Conservation (phyloP, 768 basidiomycete genomes). For the Phaffia tasmanica region DNA sequence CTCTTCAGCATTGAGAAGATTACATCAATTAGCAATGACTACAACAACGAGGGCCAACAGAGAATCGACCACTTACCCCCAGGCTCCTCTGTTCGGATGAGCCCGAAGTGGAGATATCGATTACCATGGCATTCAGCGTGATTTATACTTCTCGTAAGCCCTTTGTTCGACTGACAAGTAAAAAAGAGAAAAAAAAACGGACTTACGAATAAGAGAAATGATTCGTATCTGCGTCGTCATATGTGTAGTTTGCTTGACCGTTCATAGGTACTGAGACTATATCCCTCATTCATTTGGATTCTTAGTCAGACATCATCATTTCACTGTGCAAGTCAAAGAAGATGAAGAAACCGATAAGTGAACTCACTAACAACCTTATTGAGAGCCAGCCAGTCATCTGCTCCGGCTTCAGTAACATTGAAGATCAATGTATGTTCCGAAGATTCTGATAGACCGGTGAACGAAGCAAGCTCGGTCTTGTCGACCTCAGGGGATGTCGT, state of each 20-base stretch:
- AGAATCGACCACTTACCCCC: neutral
- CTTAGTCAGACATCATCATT: neutral
- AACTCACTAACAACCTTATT: constrained; percentile 9
- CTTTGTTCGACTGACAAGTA: neutral
- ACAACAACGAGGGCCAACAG: too few species aligned
- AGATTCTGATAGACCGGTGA: neutral
- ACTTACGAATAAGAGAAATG: neutral
- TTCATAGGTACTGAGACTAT: constrained; percentile 4
- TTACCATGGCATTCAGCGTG: neutral
- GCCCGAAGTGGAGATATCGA: too few species aligned
- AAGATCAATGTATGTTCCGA: constrained; percentile 8
- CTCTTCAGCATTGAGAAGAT: neutral
- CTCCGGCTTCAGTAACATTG: constrained; percentile 3
- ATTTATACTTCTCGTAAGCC: neutral
- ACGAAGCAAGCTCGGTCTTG: constrained; percentile 3
- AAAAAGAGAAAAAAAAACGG: too few species aligned
- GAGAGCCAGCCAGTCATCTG: constrained; percentile 16
- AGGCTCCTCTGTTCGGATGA: constrained; percentile 9
- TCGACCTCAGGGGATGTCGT: neutral
- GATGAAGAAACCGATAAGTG: neutral
- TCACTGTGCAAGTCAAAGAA: neutral
- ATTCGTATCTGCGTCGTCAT: constrained; percentile 18
- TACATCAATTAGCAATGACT: too few species aligned
- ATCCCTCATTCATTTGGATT: too few species aligned
- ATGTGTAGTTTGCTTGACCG: constrained; percentile 10